These are phyloP conservation scores for Emericellopsis atlantica DNA, from an alignment of 2,329 filamentous ascomycete genomes.

Conservation along the genomic window DNA sequence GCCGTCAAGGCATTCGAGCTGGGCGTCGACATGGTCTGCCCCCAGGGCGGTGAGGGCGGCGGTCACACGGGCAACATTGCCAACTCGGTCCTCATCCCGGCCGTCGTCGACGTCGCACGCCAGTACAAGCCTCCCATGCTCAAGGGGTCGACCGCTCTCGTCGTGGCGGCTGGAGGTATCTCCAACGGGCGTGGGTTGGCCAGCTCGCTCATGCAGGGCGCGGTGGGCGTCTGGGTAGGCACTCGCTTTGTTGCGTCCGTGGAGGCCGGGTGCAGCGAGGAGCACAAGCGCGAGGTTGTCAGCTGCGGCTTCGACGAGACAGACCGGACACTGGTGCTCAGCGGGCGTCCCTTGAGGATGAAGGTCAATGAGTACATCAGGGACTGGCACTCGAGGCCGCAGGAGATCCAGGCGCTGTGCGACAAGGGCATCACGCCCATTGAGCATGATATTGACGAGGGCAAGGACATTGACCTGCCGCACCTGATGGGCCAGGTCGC, in stretches of 20 bases:
- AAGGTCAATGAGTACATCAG: constrained; percentile 74
- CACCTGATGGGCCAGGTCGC: constrained; percentile 93
- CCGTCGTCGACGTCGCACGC: constrained; percentile 72
- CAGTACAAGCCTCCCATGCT: constrained; percentile 58
- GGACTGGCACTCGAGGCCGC: constrained; percentile 65
- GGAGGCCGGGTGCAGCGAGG: constrained; percentile 69
- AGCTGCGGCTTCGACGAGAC: constrained; percentile 70
- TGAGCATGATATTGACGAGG: constrained; percentile 70
- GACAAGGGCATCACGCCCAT: constrained; percentile 69
- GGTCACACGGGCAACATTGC: constrained; percentile 86
- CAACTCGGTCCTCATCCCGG: constrained; percentile 74
- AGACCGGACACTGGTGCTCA: constrained; percentile 68
- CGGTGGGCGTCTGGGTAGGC: constrained; percentile 84
- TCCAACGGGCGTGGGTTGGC: constrained; percentile 73
- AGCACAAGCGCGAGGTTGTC: constrained; percentile 79
- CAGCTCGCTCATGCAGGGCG: constrained; percentile 75
- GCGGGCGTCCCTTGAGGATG: constrained; percentile 69
- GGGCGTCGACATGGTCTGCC: constrained; percentile 83
- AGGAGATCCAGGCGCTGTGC: constrained; percentile 64
- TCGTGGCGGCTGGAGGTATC: constrained; percentile 83
- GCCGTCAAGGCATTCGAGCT: constrained; percentile 77
- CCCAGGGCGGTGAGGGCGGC: constrained; percentile 87
- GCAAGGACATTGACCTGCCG: constrained; percentile 71
- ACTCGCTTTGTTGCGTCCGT: constrained; percentile 77
- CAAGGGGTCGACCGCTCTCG: constrained; percentile 58